These are phyloP conservation scores for Macrophomina phaseolina DNA, from an alignment of 2,329 filamentous ascomycete species.

Conservation along the genomic window DNA sequence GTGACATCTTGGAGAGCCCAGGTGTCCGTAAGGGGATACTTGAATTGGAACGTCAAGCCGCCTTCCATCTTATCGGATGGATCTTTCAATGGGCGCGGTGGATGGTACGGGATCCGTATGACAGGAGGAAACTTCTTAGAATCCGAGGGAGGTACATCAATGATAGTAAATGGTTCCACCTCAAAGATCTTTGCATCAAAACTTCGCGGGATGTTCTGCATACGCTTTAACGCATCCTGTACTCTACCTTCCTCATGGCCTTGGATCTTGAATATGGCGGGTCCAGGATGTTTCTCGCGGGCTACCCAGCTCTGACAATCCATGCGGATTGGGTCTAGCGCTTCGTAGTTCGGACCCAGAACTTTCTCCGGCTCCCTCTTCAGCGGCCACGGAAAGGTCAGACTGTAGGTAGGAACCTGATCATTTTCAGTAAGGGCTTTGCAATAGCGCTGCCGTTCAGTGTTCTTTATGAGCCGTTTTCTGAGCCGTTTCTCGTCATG, in stretches of 20 bases:
- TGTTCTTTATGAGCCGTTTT: background rate
- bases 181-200: conserved; percentile 30
- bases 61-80: background rate
- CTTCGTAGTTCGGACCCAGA: conserved; percentile 39
- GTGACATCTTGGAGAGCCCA: background rate
- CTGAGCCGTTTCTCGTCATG: background rate
- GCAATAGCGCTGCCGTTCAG: conserved; percentile 23
- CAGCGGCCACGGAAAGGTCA: background rate
- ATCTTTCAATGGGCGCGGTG: background rate
- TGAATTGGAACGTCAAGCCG: background rate
- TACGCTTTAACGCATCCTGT: conserved; percentile 34
- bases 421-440: conserved; percentile 26
- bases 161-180: conserved; percentile 31
- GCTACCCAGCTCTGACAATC: conserved; percentile 39
- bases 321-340: conserved; percentile 37
- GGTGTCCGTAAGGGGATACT: background rate
- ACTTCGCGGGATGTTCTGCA: conserved; percentile 35
- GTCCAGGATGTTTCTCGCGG: conserved; percentile 16
- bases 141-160: conserved; percentile 22
- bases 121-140: background rate
- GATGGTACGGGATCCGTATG: background rate
- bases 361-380: conserved; percentile 28
- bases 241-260: conserved; percentile 31
- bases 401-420: background rate
- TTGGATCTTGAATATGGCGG: conserved; percentile 35